Evolutionary conservation across 2,329 filamentous ascomycete species (phyloP).

Genomic region (Allantophomopsis cytisporea): DNA sequence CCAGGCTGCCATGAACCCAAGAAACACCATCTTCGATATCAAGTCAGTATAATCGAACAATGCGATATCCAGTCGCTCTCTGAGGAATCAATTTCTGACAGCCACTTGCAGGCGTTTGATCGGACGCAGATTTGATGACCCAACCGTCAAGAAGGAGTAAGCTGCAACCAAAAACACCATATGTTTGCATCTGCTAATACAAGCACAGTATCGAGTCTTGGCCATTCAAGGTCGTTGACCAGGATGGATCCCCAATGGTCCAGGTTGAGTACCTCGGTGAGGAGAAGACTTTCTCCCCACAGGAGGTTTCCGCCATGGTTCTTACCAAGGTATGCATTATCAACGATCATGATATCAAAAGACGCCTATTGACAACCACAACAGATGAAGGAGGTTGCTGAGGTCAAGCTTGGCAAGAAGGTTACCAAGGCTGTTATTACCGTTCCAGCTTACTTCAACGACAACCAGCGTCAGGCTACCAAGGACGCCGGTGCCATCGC

Average conservation of each 20-base stretch:
- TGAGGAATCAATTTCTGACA: neutral
- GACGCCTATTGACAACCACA: constrained; percentile 2
- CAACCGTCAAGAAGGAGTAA: constrained; percentile 97
- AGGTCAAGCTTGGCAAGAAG: constrained; percentile 97
- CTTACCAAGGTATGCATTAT: constrained; percentile 67
- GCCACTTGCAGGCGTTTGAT: constrained; percentile 67
- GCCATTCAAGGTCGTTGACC: constrained; percentile 97
- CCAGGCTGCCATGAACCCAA: constrained; percentile 98
- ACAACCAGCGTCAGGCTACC: constrained; percentile 98
- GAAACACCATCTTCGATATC: constrained; percentile 97
- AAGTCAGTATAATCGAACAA: constrained; percentile 53
- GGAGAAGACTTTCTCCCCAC: constrained; percentile 90
- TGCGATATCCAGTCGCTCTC: neutral
- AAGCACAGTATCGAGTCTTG: constrained; percentile 93
- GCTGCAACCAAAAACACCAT: too few relatives aligned
- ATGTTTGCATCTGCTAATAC: too few relatives aligned
- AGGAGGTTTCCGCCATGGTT: constrained; percentile 99
- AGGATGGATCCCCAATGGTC: constrained; percentile 77
- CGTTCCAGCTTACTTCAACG: constrained; percentile 99
- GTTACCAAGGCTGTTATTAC: constrained; percentile 99
- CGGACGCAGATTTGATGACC: constrained; percentile 88
- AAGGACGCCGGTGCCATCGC: constrained; percentile 98
- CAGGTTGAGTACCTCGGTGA: constrained; percentile 92
- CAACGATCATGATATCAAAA: neutral
- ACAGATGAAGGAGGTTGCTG: constrained; percentile 98